Base-by-base conservation (phyloP, 768 basidiomycete species). In the Melanogaster broomeanus region DNA sequence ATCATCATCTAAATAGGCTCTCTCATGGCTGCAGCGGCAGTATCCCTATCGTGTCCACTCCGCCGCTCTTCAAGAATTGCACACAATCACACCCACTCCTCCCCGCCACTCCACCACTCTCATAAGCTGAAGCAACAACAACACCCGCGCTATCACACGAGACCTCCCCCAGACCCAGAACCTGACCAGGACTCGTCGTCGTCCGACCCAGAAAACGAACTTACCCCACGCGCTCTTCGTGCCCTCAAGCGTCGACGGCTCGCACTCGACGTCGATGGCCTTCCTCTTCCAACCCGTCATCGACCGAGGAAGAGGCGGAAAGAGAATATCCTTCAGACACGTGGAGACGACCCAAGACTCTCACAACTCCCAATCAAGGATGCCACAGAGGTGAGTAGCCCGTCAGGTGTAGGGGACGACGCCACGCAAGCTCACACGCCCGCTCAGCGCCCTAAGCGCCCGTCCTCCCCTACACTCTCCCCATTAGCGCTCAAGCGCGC, bases 221-320 rank as follows among this genome's bases (percentile, higher is more conserved):
- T 68, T 52, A 68, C 67, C 0, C 67, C 67, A 34, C 66, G 67
- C 48, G 67, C 67, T 2, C 68, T 68, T 38, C 69, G 67, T 38
- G 67, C 67, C 0, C 66, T 68, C 60, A 68, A 68, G 25, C 67
- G 67, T 5, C 67, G 61, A 25, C 66, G 68, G 1, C 66, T 66
- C 57, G 19, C 68, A 1, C 58, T 64, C 57, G 68, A 68, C 64
- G 52, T 47, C 24, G 65, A 68, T 39, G 55, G 57, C n/a, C 49
- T 67, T 41, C 59, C 61, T n/a, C 37, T 67, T 9, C 10, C 52
- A 1, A 10, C 49, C 13, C 57, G 59, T 13, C 10, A 44, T 1
- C 58, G 60, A 31, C 38, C 58, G 10, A 57, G 38, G 41, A 64
- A 55, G 43, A 64, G 63, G 6, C 61, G 66, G 6, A 70, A 55